Conservation (phyloP, 2,329 filamentous ascomycete species). For the Leptodontidium sp. region DNA sequence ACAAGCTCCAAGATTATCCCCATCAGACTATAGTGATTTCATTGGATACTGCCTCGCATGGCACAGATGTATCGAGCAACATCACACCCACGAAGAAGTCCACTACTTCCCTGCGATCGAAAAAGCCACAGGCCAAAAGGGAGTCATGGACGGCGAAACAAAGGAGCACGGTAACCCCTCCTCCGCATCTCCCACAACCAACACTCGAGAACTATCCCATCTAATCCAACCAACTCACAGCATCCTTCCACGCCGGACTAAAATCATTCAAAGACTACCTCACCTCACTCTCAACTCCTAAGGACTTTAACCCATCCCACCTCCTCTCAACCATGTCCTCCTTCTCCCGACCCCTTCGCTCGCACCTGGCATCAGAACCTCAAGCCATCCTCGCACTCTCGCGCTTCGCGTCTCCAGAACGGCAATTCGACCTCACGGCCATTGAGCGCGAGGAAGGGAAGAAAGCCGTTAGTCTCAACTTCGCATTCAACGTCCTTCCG, state of each 20-base stretch:
- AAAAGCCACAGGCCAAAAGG: slow-evolving; percentile 27
- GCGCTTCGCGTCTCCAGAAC: slow-evolving; percentile 28
- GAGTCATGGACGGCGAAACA: slow-evolving; percentile 35
- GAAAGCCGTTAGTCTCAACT: slow-evolving; percentile 28
- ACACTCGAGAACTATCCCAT: not conserved
- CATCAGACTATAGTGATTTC: slow-evolving; percentile 63
- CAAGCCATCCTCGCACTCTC: slow-evolving; percentile 29
- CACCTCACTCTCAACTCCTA: slow-evolving; percentile 11
- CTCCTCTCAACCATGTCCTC: slow-evolving; percentile 38
- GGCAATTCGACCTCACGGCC: slow-evolving; percentile 26
- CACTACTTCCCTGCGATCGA: slow-evolving; percentile 35
- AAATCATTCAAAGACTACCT: slow-evolving; percentile 34
- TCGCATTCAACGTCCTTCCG: slow-evolving; percentile 27
- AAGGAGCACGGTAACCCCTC: slow-evolving; percentile 34
- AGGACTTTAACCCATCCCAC: slow-evolving; percentile 15
- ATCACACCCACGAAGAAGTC: slow-evolving; percentile 35
- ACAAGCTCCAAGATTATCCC: slow-evolving; percentile 61
- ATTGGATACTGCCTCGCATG: slow-evolving; percentile 65
- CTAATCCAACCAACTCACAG: slow-evolving; percentile 21
- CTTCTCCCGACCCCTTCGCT: slow-evolving; percentile 30
- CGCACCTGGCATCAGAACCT: slow-evolving; percentile 34
- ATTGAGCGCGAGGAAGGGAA: slow-evolving; percentile 32
- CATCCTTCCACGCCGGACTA: slow-evolving; percentile 33
- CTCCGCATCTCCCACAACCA: not conserved
- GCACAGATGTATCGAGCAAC: slow-evolving; percentile 58